phyloP scores from a whole-genome alignment of 345 rosid species.

The Rhodamnia rubescens region DNA sequence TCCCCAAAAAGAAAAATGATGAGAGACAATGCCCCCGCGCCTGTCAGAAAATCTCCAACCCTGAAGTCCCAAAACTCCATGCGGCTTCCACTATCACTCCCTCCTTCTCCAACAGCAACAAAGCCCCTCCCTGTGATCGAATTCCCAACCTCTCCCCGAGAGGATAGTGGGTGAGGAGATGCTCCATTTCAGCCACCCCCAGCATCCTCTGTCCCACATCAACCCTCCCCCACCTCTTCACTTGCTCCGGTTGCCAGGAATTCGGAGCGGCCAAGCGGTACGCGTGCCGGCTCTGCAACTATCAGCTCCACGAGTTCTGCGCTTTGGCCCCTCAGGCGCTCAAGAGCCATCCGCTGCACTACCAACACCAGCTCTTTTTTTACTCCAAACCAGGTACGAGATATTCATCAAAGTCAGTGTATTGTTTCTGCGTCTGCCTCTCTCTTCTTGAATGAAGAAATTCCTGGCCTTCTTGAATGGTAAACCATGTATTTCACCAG shows the following conservation, averaged over 20 bases:
- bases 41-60: not conserved
- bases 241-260: slow-evolving; percentile 70
- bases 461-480: not conserved
- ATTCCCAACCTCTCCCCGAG: slow-evolving; percentile 49
- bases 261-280: slow-evolving; percentile 63
- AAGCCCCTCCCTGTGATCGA: slow-evolving; percentile 8
- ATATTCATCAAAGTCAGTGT: not conserved
- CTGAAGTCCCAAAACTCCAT: not conserved
- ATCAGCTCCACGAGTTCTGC: slow-evolving; percentile 80
- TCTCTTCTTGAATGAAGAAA: too few relatives aligned
- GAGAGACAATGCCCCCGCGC: not conserved
- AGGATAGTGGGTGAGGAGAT: slow-evolving; percentile 29
- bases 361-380: slow-evolving; percentile 58
- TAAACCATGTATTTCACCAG: not conserved
- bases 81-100: slow-evolving; percentile 5
- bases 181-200: slow-evolving; percentile 55
- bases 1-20: not conserved
- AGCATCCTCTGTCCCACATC: slow-evolving; percentile 34
- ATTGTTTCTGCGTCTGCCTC: not conserved
- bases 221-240: slow-evolving; percentile 43
- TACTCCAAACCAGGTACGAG: slow-evolving; percentile 47
- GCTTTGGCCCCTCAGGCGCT: slow-evolving; percentile 57
- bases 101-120: not conserved
- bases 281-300: slow-evolving; percentile 48
- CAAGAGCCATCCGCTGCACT: slow-evolving; percentile 58